Evolutionary conservation across 352 stramenopile species (phyloP).

Genomic region (Plasmopara halstedii): DNA sequence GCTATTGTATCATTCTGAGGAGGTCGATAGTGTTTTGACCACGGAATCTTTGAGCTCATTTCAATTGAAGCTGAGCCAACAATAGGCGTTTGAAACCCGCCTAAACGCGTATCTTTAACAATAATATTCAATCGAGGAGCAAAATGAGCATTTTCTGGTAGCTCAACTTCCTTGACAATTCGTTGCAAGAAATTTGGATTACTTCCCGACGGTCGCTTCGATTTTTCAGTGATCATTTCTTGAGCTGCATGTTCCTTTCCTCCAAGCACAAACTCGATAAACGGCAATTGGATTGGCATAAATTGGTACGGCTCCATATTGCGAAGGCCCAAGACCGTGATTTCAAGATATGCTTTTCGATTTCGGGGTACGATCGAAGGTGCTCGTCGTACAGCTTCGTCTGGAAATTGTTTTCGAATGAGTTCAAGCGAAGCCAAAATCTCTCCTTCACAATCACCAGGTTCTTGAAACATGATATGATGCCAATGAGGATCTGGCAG

Average conservation of each 20-base stretch:
- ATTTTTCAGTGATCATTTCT: conserved; percentile 85
- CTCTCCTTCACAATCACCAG: conserved; percentile 73
- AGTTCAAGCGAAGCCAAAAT: conserved; percentile 72
- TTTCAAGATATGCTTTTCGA: conserved; percentile 72
- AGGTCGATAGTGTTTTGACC: conserved; percentile 65
- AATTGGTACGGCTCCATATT: conserved; percentile 87
- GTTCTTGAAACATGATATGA: conserved; percentile 66
- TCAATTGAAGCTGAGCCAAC: conserved; percentile 80
- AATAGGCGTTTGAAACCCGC: conserved; percentile 79
- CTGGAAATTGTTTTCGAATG: conserved; percentile 61
- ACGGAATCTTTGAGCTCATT: conserved; percentile 79
- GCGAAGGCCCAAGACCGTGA: conserved; percentile 78
- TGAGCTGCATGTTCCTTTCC: conserved; percentile 68
- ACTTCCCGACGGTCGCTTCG: conserved; percentile 62
- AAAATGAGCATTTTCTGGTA: conserved; percentile 87
- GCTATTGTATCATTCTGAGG: conserved; percentile 60
- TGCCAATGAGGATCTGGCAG: conserved; percentile 73
- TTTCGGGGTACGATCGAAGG: conserved; percentile 53
- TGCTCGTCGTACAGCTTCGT: conserved; percentile 45
- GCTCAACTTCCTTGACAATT: conserved; percentile 80
- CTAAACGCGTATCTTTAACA: conserved; percentile 83
- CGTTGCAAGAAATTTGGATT: conserved; percentile 89
- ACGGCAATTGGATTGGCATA: conserved; percentile 82
- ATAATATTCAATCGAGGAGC: conserved; percentile 85
- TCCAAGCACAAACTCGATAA: conserved; percentile 83